These are phyloP conservation scores for Globisporangium rhizosaccharum DNA, from an alignment of 352 stramenopile genomes.

Conservation along the genomic window DNA sequence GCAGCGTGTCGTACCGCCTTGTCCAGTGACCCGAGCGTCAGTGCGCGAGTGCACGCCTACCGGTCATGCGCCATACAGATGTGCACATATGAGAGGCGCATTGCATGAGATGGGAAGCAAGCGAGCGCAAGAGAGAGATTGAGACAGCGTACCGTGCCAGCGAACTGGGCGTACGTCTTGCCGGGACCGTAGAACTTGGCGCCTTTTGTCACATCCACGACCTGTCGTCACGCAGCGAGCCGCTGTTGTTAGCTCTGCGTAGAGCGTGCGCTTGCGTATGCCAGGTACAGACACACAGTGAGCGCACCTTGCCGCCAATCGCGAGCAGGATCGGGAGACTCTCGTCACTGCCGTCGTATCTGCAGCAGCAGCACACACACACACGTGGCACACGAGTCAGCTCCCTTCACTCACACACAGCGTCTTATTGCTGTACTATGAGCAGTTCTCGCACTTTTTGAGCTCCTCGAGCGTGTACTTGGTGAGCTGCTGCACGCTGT, in stretches of 20 bases:
- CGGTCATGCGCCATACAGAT: neutral
- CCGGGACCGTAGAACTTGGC: slow-evolving; percentile 73
- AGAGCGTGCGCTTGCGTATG: neutral
- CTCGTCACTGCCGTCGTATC: slow-evolving; percentile 64
- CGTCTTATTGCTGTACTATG: too few relatives aligned
- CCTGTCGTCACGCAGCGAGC: slow-evolving; percentile 17
- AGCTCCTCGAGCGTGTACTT: slow-evolving; percentile 65
- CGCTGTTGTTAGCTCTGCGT: neutral
- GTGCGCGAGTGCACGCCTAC: slow-evolving; percentile 67
- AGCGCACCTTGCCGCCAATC: slow-evolving; percentile 58
- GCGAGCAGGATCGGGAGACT: slow-evolving; percentile 60
- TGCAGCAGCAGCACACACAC: slow-evolving; percentile 12
- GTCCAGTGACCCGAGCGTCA: slow-evolving; percentile 66
- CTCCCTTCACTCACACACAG: neutral
- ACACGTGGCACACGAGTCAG: slow-evolving; percentile 1
- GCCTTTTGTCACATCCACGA: slow-evolving; percentile 65
- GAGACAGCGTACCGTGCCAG: slow-evolving; percentile 37
- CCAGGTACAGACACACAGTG: neutral
- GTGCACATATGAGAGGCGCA: neutral
- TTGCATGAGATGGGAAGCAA: neutral
- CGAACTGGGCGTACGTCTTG: slow-evolving; percentile 71
- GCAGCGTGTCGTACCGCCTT: slow-evolving; percentile 30
- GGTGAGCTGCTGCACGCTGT: slow-evolving; percentile 20
- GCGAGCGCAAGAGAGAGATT: neutral
- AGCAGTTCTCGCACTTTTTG: slow-evolving; percentile 24